phyloP scores from a whole-genome alignment of 225 moss, liverwort and hornwort genomes.

The Sphagnum tenellum region DNA sequence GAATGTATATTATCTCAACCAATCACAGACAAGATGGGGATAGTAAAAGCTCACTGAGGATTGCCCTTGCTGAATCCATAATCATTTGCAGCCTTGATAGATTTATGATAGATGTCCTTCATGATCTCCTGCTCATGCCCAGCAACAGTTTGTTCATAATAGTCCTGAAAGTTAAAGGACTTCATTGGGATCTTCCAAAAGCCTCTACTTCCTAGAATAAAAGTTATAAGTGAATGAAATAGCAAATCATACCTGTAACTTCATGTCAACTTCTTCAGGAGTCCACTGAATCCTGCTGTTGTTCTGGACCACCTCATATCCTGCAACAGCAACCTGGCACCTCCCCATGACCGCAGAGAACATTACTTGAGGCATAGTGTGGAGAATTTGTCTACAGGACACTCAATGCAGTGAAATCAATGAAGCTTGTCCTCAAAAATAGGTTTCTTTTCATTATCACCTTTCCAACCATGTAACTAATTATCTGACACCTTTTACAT shows the following conservation, averaged over 20 bases:
- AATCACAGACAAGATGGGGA: no score
- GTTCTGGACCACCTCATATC: slow-evolving; percentile 32
- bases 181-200: neutral
- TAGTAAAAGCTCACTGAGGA: neutral
- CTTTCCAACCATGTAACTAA: no score
- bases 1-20: no score
- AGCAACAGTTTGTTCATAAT: neutral
- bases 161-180: neutral
- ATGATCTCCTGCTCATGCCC: neutral
- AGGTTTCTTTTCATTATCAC: no score
- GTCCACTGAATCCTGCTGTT: slow-evolving; percentile 40
- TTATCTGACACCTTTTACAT: no score
- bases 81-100: slow-evolving; percentile 1
- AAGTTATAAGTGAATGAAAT: no score
- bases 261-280: slow-evolving; percentile 39
- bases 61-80: neutral
- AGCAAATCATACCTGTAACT: slow-evolving; percentile 13
- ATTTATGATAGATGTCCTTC: slow-evolving; percentile 1
- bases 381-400: no score
- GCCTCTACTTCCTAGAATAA: no score
- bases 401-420: no score
- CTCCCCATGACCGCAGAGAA: neutral
- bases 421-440: no score
- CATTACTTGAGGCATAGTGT: neutral
- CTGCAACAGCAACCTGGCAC: slow-evolving; percentile 35